Conservation (phyloP, 2,329 filamentous ascomycete species). For the Tolypocladium endophyticum region DNA sequence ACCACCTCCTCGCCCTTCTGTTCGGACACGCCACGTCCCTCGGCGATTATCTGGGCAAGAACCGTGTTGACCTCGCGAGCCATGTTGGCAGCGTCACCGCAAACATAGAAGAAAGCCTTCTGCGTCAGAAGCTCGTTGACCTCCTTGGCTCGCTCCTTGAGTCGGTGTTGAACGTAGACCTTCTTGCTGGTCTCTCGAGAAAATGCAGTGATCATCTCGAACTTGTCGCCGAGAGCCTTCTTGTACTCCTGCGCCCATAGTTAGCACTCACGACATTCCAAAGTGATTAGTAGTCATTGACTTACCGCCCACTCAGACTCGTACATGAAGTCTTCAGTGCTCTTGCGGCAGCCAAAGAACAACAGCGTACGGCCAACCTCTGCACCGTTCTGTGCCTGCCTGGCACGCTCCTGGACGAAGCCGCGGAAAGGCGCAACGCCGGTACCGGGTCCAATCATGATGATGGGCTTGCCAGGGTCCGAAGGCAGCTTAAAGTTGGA, state of each 20-base stretch:
- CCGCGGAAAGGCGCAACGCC: constrained; percentile 94
- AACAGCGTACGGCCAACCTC: constrained; percentile 78
- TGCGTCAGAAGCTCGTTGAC: constrained; percentile 78
- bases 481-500: constrained; percentile 99
- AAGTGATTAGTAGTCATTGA: constrained; percentile 4
- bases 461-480: constrained; percentile 84
- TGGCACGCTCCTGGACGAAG: constrained; percentile 88
- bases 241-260: constrained; percentile 58
- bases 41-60: constrained; percentile 77
- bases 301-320: constrained; percentile 84
- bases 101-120: constrained; percentile 95
- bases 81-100: constrained; percentile 96
- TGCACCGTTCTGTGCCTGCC: constrained; percentile 68
- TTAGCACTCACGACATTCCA: neutral
- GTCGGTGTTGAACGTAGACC: constrained; percentile 91
- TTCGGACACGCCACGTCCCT: constrained; percentile 71
- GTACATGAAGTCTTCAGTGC: constrained; percentile 87
- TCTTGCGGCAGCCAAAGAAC: constrained; percentile 90
- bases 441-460: constrained; percentile 93
- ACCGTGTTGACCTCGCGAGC: constrained; percentile 83
- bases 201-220: constrained; percentile 87
- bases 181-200: constrained; percentile 82
- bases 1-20: constrained; percentile 92
- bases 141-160: constrained; percentile 73
- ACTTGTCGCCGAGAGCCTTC: constrained; percentile 73